phyloP scores from a whole-genome alignment of 164 flowering plant species.

The Kingdonia uniflora region DNA sequence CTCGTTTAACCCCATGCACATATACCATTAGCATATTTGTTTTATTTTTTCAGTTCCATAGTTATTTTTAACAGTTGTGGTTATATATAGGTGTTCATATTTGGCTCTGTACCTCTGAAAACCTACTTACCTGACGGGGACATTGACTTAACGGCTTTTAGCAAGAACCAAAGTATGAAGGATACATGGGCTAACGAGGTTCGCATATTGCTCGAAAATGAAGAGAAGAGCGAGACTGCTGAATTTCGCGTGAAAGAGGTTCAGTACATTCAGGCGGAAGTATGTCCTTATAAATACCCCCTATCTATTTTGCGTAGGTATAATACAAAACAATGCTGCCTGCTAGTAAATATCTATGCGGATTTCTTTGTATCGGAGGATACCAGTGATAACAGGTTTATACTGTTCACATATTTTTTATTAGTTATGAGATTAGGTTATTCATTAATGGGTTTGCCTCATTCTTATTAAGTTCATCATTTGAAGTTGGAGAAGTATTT shows the following conservation, averaged over 20 bases:
- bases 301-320: not conserved
- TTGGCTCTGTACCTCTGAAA: conserved; percentile 96
- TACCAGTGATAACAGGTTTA: too few species aligned
- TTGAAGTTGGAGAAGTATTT: too few species aligned
- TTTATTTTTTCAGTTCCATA: too few species aligned
- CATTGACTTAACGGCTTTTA: conserved; percentile 80
- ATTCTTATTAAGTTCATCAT: too few species aligned
- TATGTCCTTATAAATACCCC: conserved; percentile 21
- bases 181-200: conserved; percentile 85
- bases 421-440: too few species aligned
- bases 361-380: too few species aligned
- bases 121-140: conserved; percentile 98
- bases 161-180: conserved; percentile 49
- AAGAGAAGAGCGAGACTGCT: conserved; percentile 90
- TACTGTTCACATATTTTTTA: too few species aligned
- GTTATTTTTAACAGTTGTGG: not conserved
- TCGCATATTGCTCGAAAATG: conserved; percentile 71
- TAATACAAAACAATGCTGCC: not conserved
- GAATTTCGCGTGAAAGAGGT: conserved; percentile 93
- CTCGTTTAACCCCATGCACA: too few species aligned
- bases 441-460: too few species aligned
- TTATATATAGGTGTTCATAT: conserved; percentile 60
- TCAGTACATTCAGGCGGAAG: conserved; percentile 96
- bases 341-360: too few species aligned
- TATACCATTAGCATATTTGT: too few species aligned